phyloP scores from a whole-genome alignment of 2,329 filamentous ascomycete genomes.

The Botrytis fabae region DNA sequence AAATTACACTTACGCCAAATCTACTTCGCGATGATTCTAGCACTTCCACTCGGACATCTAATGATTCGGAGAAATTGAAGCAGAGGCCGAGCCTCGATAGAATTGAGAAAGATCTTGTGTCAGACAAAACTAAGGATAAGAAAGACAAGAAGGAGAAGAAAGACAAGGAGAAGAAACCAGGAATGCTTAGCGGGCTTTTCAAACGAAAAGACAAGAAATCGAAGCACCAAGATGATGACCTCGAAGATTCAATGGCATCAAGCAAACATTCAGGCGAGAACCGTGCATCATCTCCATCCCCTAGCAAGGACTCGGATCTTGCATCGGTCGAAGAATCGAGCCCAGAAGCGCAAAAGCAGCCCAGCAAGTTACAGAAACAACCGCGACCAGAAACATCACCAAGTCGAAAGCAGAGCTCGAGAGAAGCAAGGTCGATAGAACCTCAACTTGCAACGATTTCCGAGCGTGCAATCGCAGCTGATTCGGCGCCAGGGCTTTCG shows the following conservation, averaged over 20 bases:
- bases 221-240: slow-evolving; percentile 56
- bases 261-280: slow-evolving; percentile 48
- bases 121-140: slow-evolving; percentile 69
- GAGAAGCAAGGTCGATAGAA: slow-evolving; percentile 33
- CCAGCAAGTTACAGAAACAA: slow-evolving; percentile 71
- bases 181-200: slow-evolving; percentile 65
- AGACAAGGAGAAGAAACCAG: slow-evolving; percentile 50
- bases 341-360: slow-evolving; percentile 52
- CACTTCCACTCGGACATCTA: slow-evolving; percentile 44
- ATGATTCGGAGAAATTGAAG: slow-evolving; percentile 52
- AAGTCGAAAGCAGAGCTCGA: slow-evolving; percentile 30
- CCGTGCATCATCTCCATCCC: slow-evolving; percentile 35
- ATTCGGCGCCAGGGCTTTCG: slow-evolving; percentile 36
- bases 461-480: slow-evolving; percentile 34
- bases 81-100: slow-evolving; percentile 71
- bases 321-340: slow-evolving; percentile 32
- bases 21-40: slow-evolving; percentile 77
- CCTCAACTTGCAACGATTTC: slow-evolving; percentile 33
- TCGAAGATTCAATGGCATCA: slow-evolving; percentile 36
- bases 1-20: slow-evolving; percentile 94
- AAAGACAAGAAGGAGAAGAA: slow-evolving; percentile 64
- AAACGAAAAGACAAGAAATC: slow-evolving; percentile 50
- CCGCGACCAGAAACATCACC: slow-evolving; percentile 40
- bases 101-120: slow-evolving; percentile 65
- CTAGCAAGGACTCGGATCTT: slow-evolving; percentile 40